These are phyloP conservation scores for Macrocybe gigantea DNA, from an alignment of 768 basidiomycete genomes.

Conservation along the genomic window DNA sequence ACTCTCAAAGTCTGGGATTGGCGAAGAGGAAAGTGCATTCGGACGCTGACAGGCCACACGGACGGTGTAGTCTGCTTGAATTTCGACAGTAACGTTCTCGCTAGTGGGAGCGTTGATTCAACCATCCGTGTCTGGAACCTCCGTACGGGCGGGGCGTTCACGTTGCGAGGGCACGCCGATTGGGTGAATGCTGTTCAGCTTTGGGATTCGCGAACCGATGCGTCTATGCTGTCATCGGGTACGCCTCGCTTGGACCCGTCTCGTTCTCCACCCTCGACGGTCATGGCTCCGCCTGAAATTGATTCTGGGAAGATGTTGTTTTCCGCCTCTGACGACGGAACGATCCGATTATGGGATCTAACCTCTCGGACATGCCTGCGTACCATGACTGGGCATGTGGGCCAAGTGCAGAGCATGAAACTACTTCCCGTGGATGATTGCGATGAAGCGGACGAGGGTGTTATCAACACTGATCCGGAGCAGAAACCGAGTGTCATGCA, in stretches of 20 bases:
- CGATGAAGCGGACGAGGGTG: constrained; percentile 19
- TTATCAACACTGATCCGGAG: background rate
- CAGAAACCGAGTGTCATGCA: background rate
- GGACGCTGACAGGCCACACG: constrained; percentile 85
- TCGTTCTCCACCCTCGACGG: constrained; percentile 18
- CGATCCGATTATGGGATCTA: constrained; percentile 93
- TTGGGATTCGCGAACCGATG: constrained; percentile 64
- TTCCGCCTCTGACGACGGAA: constrained; percentile 92
- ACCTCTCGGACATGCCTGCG: constrained; percentile 72
- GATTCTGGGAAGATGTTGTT: constrained; percentile 92
- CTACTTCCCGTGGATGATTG: constrained; percentile 65
- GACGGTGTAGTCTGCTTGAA: constrained; percentile 89
- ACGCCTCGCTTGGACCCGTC: constrained; percentile 30
- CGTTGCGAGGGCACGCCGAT: constrained; percentile 86
- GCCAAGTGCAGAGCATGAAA: constrained; percentile 89
- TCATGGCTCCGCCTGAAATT: constrained; percentile 42
- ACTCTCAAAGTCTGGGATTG: constrained; percentile 97
- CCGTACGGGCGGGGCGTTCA: constrained; percentile 86
- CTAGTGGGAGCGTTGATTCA: constrained; percentile 89
- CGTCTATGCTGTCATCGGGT: constrained; percentile 22
- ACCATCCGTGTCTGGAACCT: constrained; percentile 96
- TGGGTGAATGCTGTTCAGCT: constrained; percentile 96
- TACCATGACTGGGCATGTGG: constrained; percentile 84
- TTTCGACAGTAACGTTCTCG: constrained; percentile 88
- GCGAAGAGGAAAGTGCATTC: constrained; percentile 82